A percentile compares a stretch with the other conserved stretches of the same genome.
phyloP scores from a whole-genome alignment of 371 early-diverging fungal species.

The Mucor mucedo region DNA sequence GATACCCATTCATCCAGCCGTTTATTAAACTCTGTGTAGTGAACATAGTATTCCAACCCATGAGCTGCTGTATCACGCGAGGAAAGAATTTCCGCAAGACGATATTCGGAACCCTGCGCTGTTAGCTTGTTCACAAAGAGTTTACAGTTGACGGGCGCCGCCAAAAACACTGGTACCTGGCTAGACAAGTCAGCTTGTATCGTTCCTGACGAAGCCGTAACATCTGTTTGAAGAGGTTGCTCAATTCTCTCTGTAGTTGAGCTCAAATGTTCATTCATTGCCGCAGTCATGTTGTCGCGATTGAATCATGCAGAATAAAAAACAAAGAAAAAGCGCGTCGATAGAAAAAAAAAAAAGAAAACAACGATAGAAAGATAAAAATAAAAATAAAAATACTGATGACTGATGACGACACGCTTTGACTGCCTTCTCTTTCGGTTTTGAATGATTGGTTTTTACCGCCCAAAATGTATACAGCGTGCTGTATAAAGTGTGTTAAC shows the following conservation, averaged over 20 bases:
- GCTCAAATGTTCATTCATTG: no score
- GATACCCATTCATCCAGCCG: conserved; percentile 99
- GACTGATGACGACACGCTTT: no score
- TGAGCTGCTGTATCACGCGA: conserved; percentile 65
- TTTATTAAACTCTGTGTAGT: conserved; percentile 98
- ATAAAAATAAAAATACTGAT: no score
- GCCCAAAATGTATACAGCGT: no score
- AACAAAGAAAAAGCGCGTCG: neutral
- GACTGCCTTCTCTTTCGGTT: no score
- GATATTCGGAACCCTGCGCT: conserved; percentile 64
- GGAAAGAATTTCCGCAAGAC: conserved; percentile 94
- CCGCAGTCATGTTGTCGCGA: conserved; percentile 30
- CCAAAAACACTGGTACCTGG: conserved; percentile 35
- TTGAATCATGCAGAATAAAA: conserved; percentile 25
- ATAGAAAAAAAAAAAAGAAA: no score
- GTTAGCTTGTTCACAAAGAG: conserved; percentile 73
- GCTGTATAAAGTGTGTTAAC: no score
- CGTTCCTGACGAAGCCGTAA: no score
- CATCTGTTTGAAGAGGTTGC: neutral
- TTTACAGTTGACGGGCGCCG: conserved; percentile 63
- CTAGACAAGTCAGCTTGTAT: no score
- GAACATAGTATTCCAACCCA: conserved; percentile 92
- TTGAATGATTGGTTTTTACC: no score
- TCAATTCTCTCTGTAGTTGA: no score
- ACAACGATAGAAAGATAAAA: no score